A percentile compares a stretch with the other conserved stretches of the same genome.
Evolutionary conservation across 345 rosid species (phyloP).

Genomic region (rapeseed (Brassica napus)): DNA sequence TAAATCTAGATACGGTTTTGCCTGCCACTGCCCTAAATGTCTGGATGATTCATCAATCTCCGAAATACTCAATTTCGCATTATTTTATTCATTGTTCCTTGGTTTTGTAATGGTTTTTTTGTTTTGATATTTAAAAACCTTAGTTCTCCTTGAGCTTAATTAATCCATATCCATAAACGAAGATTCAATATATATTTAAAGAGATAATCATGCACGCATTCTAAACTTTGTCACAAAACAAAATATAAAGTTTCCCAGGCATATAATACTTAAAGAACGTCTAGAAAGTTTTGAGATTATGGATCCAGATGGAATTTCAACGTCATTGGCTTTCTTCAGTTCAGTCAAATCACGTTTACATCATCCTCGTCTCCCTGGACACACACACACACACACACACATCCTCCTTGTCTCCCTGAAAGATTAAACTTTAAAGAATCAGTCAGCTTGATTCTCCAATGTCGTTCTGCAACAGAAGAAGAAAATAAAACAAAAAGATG

Average conservation of each 20-base stretch:
- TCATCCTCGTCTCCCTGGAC: constrained; percentile 46
- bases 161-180: background rate
- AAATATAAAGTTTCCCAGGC: too few relatives aligned
- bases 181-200: background rate
- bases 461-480: too few relatives aligned
- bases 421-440: too few relatives aligned
- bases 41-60: constrained; percentile 38
- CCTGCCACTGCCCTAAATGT: constrained; percentile 65
- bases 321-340: constrained; percentile 19
- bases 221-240: too few relatives aligned
- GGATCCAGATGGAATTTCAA: constrained; percentile 17
- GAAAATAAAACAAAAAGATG: too few relatives aligned
- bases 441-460: too few relatives aligned
- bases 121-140: too few relatives aligned
- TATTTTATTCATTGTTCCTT: background rate
- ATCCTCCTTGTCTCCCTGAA: background rate
- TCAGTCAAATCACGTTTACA: constrained; percentile 35
- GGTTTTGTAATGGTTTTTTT: too few relatives aligned
- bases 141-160: too few relatives aligned
- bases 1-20: constrained; percentile 58
- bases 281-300: background rate
- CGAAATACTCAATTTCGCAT: background rate
- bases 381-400: background rate
- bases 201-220: too few relatives aligned
- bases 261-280: background rate